Conservation (phyloP, 495 filamentous ascomycete species). For the Acidomyces sp. region DNA sequence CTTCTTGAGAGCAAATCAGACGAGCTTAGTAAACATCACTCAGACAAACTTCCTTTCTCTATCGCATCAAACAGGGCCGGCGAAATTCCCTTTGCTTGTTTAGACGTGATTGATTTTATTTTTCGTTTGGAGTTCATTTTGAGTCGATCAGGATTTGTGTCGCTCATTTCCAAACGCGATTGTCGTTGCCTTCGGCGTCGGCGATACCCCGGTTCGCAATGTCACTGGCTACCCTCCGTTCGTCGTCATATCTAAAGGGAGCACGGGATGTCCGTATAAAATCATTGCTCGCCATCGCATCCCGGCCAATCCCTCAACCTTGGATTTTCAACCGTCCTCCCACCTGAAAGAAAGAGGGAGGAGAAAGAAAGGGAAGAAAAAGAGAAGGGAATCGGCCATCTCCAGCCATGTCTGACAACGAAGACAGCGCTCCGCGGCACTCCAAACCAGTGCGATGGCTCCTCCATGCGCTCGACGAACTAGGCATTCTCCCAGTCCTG, state of each 20-base stretch:
- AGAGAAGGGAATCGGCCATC: neutral
- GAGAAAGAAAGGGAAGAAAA: neutral
- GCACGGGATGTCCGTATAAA: neutral
- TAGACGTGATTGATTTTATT: too few relatives aligned
- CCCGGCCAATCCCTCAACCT: neutral
- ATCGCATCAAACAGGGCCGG: too few relatives aligned
- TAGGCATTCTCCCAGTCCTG: conserved; percentile 39
- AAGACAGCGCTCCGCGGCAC: neutral
- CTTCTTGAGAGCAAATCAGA: too few relatives aligned
- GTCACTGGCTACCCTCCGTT: neutral
- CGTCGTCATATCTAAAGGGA: neutral
- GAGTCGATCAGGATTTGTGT: too few relatives aligned
- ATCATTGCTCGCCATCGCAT: neutral
- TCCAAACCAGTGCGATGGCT: neutral
- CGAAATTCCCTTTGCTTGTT: too few relatives aligned
- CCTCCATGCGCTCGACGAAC: conserved; percentile 12
- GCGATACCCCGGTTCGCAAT: too few relatives aligned
- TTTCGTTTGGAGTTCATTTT: too few relatives aligned
- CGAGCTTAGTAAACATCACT: too few relatives aligned
- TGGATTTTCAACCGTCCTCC: neutral
- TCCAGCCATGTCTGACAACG: neutral
- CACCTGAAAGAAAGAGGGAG: neutral
- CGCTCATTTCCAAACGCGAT: too few relatives aligned
- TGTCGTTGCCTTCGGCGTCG: too few relatives aligned
- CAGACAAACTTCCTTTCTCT: too few relatives aligned